Evolutionary conservation across 2,329 filamentous ascomycete genomes (phyloP).

Genomic region (Alternaria ventricosa): DNA sequence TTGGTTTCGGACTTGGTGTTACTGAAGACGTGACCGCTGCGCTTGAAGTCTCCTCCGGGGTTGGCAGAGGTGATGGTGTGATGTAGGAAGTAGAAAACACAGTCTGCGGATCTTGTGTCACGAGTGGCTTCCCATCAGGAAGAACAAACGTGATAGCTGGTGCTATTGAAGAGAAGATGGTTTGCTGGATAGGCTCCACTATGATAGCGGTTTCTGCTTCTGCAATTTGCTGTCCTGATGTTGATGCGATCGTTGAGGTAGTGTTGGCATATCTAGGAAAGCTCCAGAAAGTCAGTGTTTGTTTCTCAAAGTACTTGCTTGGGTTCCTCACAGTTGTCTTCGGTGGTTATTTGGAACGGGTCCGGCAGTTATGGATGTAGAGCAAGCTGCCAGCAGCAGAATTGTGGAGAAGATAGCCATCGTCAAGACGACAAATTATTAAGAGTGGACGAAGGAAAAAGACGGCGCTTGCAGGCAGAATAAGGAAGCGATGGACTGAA

Average conservation of each 20-base stretch:
- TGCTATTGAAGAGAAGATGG: conserved; percentile 34
- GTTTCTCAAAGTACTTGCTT: neutral
- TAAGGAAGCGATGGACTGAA: conserved; percentile 21
- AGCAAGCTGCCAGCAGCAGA: conserved; percentile 49
- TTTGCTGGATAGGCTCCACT: conserved; percentile 40
- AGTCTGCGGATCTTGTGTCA: conserved; percentile 36
- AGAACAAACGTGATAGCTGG: conserved; percentile 43
- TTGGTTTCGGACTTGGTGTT: conserved; percentile 8
- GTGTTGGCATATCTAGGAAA: conserved; percentile 37
- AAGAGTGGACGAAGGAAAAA: conserved; percentile 15
- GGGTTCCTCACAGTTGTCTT: conserved; percentile 36
- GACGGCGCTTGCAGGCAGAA: conserved; percentile 14
- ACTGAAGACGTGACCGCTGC: conserved; percentile 1
- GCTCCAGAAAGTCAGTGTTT: conserved; percentile 26
- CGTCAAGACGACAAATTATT: conserved; percentile 25
- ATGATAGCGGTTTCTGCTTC: conserved; percentile 43
- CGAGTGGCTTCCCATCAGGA: conserved; percentile 39
- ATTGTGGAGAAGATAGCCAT: conserved; percentile 34
- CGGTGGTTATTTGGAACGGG: conserved; percentile 40
- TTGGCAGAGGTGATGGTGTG: conserved; percentile 26
- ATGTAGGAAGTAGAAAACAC: conserved; percentile 42
- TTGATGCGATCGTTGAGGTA: conserved; percentile 7
- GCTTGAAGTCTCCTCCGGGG: conserved; percentile 19
- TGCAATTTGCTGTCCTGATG: conserved; percentile 15
- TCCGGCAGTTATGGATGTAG: conserved; percentile 36